Base-by-base conservation (phyloP, 129 eudicot species). In the Flaveria trinervia region DNA sequence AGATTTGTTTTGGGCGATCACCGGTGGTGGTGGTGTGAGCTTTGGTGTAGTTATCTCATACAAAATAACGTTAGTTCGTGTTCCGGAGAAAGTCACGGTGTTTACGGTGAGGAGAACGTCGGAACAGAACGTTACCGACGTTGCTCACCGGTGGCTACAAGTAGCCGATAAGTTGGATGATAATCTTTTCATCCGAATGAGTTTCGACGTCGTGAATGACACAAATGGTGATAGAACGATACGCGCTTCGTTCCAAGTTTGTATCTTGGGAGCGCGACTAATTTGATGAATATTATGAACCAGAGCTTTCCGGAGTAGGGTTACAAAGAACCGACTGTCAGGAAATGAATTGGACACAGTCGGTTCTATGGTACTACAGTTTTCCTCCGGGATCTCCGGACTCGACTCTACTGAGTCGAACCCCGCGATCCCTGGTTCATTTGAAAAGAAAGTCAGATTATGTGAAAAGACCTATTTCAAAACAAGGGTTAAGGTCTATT, bases 281-380 rank as follows among this genome's bases (percentile, higher is more conserved):
- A 18, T n/a, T 9, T 61, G 25, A 25, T 61, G n/a, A 14, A 12
- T 26, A 61, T 61, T 13, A 61, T 61, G 67, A 39, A 61, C 12
- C 43, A 61, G 25, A 61, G 67, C 67, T 61, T 61, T 14, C 67
- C 67, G 14, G 43, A 26, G 9, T 61, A 61, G 43, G 67, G 43
- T 61, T 61, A 61, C 67, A 61, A 26, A 61, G 9, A 12, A 22
- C 67, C 26, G 67, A 61, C 43, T 61, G 43, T 61, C 67, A 26
- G 1, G 67, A 61, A 61, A 61, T 61, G 67, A 61, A 61, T 5
- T 61, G 67, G 67, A 61, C 67, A 22, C 67, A 61, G 41, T 61
- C 67, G 22, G 41, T 61, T 26, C 43, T 61, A 25, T 5, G 67
- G 43, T 61, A 61, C 67, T 61, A 11, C 67, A 61, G 13, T 39